phyloP scores from a whole-genome alignment of 2,329 filamentous ascomycete genomes.

The Cladophialophora immunda region DNA sequence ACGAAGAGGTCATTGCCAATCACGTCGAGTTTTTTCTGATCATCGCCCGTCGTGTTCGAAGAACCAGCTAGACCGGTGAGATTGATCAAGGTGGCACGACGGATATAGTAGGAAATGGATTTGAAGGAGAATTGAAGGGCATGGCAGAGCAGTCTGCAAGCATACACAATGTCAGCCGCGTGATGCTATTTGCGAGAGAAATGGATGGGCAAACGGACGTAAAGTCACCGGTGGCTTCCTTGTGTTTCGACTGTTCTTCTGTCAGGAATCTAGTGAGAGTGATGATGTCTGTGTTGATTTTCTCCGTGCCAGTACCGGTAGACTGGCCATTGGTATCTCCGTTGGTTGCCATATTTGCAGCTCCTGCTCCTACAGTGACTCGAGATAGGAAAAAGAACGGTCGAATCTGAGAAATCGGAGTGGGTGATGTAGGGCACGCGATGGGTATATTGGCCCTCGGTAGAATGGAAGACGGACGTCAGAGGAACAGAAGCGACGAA shows the following conservation, averaged over 20 bases:
- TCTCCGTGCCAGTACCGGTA: constrained; percentile 70
- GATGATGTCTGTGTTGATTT: constrained; percentile 94
- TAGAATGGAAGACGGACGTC: constrained; percentile 28
- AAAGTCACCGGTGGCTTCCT: constrained; percentile 97
- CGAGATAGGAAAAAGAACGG: neutral
- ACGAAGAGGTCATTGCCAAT: constrained; percentile 99
- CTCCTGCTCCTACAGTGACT: neutral
- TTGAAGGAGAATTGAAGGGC: constrained; percentile 99
- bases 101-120: constrained; percentile 99
- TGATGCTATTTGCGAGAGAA: neutral
- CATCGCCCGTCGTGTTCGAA: constrained; percentile 93
- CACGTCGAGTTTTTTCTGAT: constrained; percentile 99
- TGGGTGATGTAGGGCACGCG: constrained; percentile 25
- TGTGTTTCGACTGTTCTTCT: constrained; percentile 92
- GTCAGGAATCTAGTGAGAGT: constrained; percentile 95
- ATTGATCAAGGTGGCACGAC: constrained; percentile 92
- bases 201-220: constrained; percentile 71
- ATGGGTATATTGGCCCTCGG: constrained; percentile 24
- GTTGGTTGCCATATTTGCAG: constrained; percentile 35
- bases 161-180: constrained; percentile 22
- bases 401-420: neutral
- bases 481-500: constrained; percentile 10
- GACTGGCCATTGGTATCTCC: constrained; percentile 51
- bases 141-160: constrained; percentile 84
- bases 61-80: constrained; percentile 93